Conservation (phyloP, 495 filamentous ascomycete species). For the Pyronema domesticum region DNA sequence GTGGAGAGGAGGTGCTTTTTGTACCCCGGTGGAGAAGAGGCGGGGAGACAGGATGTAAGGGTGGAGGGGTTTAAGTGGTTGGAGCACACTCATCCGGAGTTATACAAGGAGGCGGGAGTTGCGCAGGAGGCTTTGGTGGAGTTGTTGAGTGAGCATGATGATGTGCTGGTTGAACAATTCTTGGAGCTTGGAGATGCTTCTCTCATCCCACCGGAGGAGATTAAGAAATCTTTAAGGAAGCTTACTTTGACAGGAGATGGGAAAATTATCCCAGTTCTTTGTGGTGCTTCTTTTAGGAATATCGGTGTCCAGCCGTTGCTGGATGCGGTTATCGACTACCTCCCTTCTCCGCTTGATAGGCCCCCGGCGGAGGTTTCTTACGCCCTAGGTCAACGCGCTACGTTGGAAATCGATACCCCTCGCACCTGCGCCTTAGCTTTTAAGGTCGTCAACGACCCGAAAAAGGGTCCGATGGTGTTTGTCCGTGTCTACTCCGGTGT, state of each 20-base stretch:
- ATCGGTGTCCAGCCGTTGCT: conserved; percentile 87
- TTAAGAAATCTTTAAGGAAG: conserved; percentile 56
- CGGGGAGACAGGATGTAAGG: conserved; percentile 37
- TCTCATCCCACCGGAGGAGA: conserved; percentile 41
- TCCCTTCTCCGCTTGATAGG: conserved; percentile 66
- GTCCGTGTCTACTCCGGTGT: conserved; percentile 80
- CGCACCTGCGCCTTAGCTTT: conserved; percentile 64
- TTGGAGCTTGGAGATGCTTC: conserved; percentile 55
- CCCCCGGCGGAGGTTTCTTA: conserved; percentile 62
- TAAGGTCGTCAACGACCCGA: conserved; percentile 83
- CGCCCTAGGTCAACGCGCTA: conserved; percentile 33
- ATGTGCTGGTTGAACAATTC: conserved; percentile 65
- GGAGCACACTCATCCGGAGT: conserved; percentile 24
- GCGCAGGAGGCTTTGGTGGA: conserved; percentile 70
- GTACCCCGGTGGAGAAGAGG: conserved; percentile 46
- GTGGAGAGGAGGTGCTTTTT: conserved; percentile 36
- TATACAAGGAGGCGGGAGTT: conserved; percentile 52
- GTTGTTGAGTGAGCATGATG: conserved; percentile 70
- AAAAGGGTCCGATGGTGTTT: conserved; percentile 76
- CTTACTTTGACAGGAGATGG: conserved; percentile 44
- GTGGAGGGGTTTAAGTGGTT: conserved; percentile 24
- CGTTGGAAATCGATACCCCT: conserved; percentile 40
- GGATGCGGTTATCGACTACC: conserved; percentile 68
- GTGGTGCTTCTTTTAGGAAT: conserved; percentile 81
- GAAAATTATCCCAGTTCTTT: conserved; percentile 69